Evolutionary conservation across 129 eudicot genomes (phyloP).

Genomic region (Oenanthe sinensis): DNA sequence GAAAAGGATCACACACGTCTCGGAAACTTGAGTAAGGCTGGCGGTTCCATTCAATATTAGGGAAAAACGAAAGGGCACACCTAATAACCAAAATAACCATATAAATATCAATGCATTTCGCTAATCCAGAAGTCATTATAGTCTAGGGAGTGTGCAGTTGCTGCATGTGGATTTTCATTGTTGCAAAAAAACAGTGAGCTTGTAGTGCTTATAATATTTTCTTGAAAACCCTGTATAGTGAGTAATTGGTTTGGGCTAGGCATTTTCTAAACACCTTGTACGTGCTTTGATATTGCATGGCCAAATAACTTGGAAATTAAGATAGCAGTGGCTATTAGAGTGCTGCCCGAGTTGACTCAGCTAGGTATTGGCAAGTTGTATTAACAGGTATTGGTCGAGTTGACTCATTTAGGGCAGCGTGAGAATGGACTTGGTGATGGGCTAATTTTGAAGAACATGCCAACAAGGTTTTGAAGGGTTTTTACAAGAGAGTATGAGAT

Average conservation of each 20-base stretch:
- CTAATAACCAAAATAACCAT: conserved; percentile 68
- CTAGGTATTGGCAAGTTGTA: not conserved
- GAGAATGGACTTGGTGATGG: conserved; percentile 14
- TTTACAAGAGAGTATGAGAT: not conserved
- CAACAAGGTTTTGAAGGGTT: conserved; percentile 4
- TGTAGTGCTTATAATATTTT: no score
- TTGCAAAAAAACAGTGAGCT: no score
- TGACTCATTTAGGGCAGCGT: conserved; percentile 12
- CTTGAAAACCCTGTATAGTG: no score
- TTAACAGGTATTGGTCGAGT: not conserved
- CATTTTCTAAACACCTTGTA: no score
- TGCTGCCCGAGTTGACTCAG: conserved; percentile 6
- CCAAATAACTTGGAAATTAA: no score
- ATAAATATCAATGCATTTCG: conserved; percentile 75
- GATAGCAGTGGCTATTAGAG: not conserved
- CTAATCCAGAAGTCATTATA: conserved; percentile 67
- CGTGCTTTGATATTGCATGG: no score
- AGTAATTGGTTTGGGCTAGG: no score
- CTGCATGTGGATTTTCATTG: conserved; percentile 11
- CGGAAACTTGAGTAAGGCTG: conserved; percentile 72
- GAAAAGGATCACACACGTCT: conserved; percentile 78
- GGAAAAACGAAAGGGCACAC: conserved; percentile 84
- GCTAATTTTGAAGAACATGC: not conserved
- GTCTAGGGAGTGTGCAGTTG: conserved; percentile 59
- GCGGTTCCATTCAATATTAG: conserved; percentile 81